Percentiles rank a stretch among this genome's conserved stretches.
Evolutionary conservation across 495 filamentous ascomycete genomes (phyloP).

Genomic region (Talaromyces adpressus): DNA sequence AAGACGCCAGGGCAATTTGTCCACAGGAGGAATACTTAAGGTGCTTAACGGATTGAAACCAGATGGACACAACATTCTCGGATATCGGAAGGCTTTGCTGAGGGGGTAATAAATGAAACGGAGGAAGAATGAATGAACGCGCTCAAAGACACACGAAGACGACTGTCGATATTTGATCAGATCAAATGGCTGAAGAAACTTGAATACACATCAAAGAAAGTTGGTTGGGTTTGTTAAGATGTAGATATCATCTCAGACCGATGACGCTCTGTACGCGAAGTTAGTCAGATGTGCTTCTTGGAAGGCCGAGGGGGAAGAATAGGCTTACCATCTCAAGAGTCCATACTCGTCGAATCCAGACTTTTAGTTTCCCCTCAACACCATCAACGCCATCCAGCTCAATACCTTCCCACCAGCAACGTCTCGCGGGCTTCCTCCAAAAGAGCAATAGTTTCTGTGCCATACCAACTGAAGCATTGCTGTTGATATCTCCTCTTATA

Average conservation of each 20-base stretch:
- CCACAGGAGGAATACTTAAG: background rate
- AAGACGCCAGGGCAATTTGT: background rate
- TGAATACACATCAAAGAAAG: background rate
- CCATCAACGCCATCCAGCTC: conserved; percentile 86
- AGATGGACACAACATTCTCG: conserved; percentile 2
- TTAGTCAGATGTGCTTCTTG: conserved; percentile 17
- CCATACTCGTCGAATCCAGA: conserved; percentile 98
- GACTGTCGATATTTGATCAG: background rate
- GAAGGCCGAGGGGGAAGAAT: background rate
- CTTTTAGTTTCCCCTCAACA: conserved; percentile 85
- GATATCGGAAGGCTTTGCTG: background rate
- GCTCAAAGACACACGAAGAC: conserved; percentile 1
- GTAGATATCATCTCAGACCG: conserved; percentile 59
- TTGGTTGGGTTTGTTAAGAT: background rate
- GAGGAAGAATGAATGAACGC: background rate
- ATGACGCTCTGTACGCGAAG: conserved; percentile 64
- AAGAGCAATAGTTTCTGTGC: conserved; percentile 97
- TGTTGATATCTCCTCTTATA: conserved; percentile 70
- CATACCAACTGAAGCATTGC: conserved; percentile 87
- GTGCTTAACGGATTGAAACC: background rate
- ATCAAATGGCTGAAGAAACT: background rate
- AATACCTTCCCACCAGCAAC: conserved; percentile 99
- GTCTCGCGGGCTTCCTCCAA: conserved; percentile 92
- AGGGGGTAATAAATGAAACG: background rate
- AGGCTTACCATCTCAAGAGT: conserved; percentile 87